These are phyloP conservation scores for Xylaria sp. DNA, from an alignment of 2,329 filamentous ascomycete genomes.

Conservation along the genomic window DNA sequence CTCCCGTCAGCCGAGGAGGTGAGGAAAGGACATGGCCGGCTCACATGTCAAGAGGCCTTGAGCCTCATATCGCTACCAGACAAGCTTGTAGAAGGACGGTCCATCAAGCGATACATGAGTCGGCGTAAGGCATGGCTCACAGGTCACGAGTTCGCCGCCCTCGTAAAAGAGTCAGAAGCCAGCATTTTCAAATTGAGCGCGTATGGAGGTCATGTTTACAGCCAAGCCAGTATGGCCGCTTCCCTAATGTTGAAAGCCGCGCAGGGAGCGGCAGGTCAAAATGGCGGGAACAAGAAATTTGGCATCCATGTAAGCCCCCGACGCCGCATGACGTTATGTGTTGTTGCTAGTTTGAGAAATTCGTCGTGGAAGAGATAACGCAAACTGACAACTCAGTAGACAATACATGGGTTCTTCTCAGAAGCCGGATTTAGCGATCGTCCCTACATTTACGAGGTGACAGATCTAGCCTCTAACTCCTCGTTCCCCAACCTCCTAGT, in stretches of 20 bases:
- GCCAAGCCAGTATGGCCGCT: conserved; percentile 54
- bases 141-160: conserved; percentile 45
- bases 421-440: conserved; percentile 58
- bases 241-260: conserved; percentile 49
- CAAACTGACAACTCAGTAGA: conserved; percentile 49
- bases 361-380: not conserved
- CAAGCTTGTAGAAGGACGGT: conserved; percentile 31
- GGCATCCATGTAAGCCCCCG: conserved; percentile 55
- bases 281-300: conserved; percentile 20
- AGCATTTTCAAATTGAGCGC: conserved; percentile 39
- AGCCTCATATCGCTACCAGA: conserved; percentile 48
- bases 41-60: conserved; percentile 53
- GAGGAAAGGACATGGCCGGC: conserved; percentile 39
- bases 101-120: conserved; percentile 51
- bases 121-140: conserved; percentile 50
- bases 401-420: conserved; percentile 67
- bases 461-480: conserved; percentile 56
- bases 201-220: conserved; percentile 59
- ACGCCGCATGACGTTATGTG: not conserved
- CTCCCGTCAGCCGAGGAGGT: conserved; percentile 28
- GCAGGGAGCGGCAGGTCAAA: conserved; percentile 38
- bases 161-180: conserved; percentile 9
- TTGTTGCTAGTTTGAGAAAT: not conserved
- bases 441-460: conserved; percentile 64
- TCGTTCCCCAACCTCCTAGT: conserved; percentile 62